Conservation (phyloP, 495 filamentous ascomycete species). For the Aspergillus ellipticus region DNA sequence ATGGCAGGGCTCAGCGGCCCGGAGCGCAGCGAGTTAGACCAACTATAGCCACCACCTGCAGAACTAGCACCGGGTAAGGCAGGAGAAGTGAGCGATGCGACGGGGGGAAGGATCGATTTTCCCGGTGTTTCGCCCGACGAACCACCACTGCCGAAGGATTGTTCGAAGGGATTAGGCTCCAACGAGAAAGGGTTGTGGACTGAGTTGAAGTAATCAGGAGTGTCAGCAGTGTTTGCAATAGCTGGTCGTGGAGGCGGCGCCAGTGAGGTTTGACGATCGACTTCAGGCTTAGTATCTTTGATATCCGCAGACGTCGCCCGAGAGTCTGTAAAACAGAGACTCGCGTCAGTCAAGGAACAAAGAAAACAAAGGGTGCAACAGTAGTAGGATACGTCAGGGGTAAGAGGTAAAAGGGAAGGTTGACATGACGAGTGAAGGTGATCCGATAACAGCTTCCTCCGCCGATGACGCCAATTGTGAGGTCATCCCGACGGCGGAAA, state of each 20-base stretch:
- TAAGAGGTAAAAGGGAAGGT: slow-evolving; percentile 17
- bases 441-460: slow-evolving; percentile 19
- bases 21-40: slow-evolving; percentile 82
- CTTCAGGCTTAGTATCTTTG: slow-evolving; percentile 40
- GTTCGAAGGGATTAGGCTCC: slow-evolving; percentile 96
- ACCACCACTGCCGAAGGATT: slow-evolving; percentile 67
- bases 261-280: slow-evolving; percentile 51
- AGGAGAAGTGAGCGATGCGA: slow-evolving; percentile 88
- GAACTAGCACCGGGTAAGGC: slow-evolving; percentile 69
- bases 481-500: slow-evolving; percentile 43
- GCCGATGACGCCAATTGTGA: slow-evolving; percentile 45
- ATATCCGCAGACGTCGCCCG: slow-evolving; percentile 37
- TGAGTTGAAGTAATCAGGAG: slow-evolving; percentile 75
- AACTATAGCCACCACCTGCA: slow-evolving; percentile 62
- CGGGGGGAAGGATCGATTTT: slow-evolving; percentile 83
- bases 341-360: slow-evolving; percentile 29
- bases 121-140: slow-evolving; percentile 78
- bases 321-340: slow-evolving; percentile 34
- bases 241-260: slow-evolving; percentile 76
- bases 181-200: slow-evolving; percentile 63
- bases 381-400: slow-evolving; percentile 18
- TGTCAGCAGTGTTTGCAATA: slow-evolving; percentile 51
- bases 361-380: slow-evolving; percentile 2
- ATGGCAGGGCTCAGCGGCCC: slow-evolving; percentile 96
- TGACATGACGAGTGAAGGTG: slow-evolving; percentile 9